A percentile compares a stretch with the other conserved stretches of the same genome.
Conservation (phyloP, 306 rosid genomes). For the Pyrus pyrifolia region DNA sequence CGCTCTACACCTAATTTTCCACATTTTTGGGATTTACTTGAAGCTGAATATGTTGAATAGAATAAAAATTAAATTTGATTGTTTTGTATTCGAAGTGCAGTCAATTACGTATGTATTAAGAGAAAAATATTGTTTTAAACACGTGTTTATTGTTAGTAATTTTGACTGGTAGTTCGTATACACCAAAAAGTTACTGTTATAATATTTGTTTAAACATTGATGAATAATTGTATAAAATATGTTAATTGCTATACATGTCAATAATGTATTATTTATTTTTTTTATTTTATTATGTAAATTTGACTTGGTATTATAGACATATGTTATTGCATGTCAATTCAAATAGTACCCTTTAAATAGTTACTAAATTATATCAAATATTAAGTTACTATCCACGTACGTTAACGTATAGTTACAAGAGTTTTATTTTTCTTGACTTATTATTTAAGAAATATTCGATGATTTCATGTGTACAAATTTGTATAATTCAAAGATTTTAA, state of each 20-base stretch:
- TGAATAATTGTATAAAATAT: too few species aligned
- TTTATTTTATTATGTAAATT: neutral
- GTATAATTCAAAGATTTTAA: neutral
- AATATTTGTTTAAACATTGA: rapidly evolving
- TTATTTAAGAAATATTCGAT: neutral
- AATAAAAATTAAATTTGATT: neutral
- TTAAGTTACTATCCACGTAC: neutral
- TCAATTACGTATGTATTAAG: neutral
- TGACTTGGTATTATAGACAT: neutral
- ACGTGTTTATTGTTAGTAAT: neutral
- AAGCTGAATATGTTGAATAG: neutral
- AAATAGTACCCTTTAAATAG: neutral
- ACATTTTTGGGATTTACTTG: neutral
- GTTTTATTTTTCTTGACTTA: neutral
- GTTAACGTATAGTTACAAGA: neutral
- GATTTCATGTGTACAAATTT: neutral
- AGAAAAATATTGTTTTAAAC: neutral
- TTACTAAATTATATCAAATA: neutral
- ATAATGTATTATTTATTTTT: too few species aligned
- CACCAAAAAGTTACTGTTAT: too few species aligned
- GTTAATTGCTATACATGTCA: neutral
- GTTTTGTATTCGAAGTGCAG: neutral
- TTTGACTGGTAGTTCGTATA: neutral
- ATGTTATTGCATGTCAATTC: neutral
- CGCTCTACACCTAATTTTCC: neutral